Percentiles rank a stretch among this genome's conserved stretches.
Conservation (phyloP, 352 stramenopile species). For the Pythium biforme region DNA sequence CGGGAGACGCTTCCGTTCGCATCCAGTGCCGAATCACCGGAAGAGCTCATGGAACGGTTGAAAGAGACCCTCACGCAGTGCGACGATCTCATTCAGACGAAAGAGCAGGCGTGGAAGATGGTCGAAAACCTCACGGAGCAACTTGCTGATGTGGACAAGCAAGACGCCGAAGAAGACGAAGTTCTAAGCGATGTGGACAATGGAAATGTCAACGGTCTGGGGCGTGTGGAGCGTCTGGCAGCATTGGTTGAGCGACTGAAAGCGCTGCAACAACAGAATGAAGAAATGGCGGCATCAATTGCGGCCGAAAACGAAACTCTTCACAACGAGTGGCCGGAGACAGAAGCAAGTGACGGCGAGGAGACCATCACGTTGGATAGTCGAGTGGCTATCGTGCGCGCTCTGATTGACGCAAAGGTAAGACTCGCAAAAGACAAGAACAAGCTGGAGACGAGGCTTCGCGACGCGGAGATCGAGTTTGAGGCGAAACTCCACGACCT, state of each 20-base stretch:
- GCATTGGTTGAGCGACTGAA: conserved; percentile 30
- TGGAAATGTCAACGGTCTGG: neutral
- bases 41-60: conserved; percentile 39
- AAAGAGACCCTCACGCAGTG: conserved; percentile 26
- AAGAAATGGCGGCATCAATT: conserved; percentile 10
- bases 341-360: too few species aligned
- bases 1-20: conserved; percentile 32
- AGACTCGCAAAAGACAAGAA: neutral
- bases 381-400: neutral
- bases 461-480: neutral
- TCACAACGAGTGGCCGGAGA: neutral
- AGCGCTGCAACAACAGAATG: conserved; percentile 5
- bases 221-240: conserved; percentile 29
- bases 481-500: neutral
- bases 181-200: conserved; percentile 26
- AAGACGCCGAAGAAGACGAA: conserved; percentile 23
- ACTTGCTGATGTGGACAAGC: conserved; percentile 21
- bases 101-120: conserved; percentile 10
- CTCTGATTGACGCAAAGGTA: conserved; percentile 1
- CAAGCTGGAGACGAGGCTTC: neutral
- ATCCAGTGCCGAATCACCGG: conserved; percentile 25
- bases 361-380: neutral
- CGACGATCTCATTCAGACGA: conserved; percentile 8
- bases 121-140: conserved; percentile 26
- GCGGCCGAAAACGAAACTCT: conserved; percentile 15